Evolutionary conservation across 345 rosid species (phyloP).

Genomic region (Aethionema arabicum): DNA sequence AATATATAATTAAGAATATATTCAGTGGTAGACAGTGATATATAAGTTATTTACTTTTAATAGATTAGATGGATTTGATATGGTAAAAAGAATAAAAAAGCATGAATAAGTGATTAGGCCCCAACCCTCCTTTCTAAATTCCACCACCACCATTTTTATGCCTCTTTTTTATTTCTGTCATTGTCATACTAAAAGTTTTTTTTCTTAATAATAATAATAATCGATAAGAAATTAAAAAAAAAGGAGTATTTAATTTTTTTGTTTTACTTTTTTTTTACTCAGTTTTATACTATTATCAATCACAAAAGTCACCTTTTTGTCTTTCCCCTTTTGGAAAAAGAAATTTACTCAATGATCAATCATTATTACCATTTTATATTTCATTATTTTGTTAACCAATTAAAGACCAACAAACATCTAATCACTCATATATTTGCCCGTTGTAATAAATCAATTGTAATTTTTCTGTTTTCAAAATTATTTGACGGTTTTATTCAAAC

Average conservation of each 20-base stretch:
- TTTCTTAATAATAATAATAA: constrained; percentile 26
- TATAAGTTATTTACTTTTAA: constrained; percentile 25
- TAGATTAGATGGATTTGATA: constrained; percentile 36
- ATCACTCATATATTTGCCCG: constrained; percentile 20
- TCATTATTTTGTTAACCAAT: constrained; percentile 30
- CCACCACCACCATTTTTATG: constrained; percentile 38
- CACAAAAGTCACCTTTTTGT: constrained; percentile 31
- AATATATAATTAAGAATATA: constrained; percentile 28
- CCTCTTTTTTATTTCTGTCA: constrained; percentile 27
- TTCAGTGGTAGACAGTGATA: constrained; percentile 39
- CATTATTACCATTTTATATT: constrained; percentile 33
- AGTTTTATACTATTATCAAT: constrained; percentile 6
- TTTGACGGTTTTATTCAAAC: not conserved
- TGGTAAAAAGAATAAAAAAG: constrained; percentile 36
- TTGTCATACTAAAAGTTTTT: constrained; percentile 35
- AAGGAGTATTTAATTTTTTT: not conserved
- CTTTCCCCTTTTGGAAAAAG: constrained; percentile 38
- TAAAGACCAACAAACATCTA: constrained; percentile 31
- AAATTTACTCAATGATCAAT: constrained; percentile 37
- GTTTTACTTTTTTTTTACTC: constrained; percentile 27
- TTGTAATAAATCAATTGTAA: constrained; percentile 6
- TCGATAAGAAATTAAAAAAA: constrained; percentile 12
- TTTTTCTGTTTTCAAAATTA: not conserved
- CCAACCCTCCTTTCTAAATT: constrained; percentile 34
- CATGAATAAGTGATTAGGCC: constrained; percentile 40